These are phyloP conservation scores for Termitomyces sp. DNA, from an alignment of 768 basidiomycete species.

Conservation along the genomic window DNA sequence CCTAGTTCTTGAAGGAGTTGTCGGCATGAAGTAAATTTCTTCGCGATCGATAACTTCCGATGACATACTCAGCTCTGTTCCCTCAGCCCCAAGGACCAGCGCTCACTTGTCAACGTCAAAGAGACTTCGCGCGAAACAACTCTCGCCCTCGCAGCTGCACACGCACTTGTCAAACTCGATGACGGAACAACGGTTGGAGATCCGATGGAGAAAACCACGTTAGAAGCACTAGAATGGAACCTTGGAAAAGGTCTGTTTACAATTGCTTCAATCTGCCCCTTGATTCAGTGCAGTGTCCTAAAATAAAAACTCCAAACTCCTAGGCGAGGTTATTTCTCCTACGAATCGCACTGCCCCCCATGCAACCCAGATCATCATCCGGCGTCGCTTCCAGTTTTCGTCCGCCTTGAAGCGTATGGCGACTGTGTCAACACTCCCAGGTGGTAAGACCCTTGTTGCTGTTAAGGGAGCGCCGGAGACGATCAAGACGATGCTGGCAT, in stretches of 20 bases:
- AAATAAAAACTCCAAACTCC: conserved; percentile 47
- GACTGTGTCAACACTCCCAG: conserved; percentile 68
- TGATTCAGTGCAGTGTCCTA: background rate
- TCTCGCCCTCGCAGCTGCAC: conserved; percentile 87
- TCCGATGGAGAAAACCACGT: conserved; percentile 98
- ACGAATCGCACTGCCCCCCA: conserved; percentile 50
- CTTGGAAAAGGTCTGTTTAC: conserved; percentile 54
- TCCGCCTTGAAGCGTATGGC: conserved; percentile 98
- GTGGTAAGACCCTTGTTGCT: conserved; percentile 58
- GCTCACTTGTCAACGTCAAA: conserved; percentile 74
- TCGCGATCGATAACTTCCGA: background rate
- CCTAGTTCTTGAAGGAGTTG: conserved; percentile 90
- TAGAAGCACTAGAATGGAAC: conserved; percentile 89
- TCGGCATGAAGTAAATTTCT: conserved; percentile 74
- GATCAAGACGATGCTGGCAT: conserved; percentile 79
- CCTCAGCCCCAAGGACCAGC: conserved; percentile 52
- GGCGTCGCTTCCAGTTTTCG: conserved; percentile 96
- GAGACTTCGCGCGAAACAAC: conserved; percentile 76
- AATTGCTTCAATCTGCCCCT: background rate
- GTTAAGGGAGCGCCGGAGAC: conserved; percentile 99
- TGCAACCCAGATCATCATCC: conserved; percentile 63
- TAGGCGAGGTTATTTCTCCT: conserved; percentile 71
- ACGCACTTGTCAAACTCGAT: conserved; percentile 91
- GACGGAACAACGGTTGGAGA: conserved; percentile 95
- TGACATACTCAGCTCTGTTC: conserved; percentile 7